Evolutionary conservation across 345 rosid genomes (phyloP).

Genomic region (Brassica napus): Da-Ae NC_063450.1:28033001-28033500

Average conservation of each 20-base stretch:
- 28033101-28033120: conserved; percentile 24
- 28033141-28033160: conserved; percentile 16
- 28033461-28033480: neutral
- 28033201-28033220: conserved; percentile 25
- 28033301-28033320: conserved; percentile 17
- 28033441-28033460: neutral
- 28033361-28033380: neutral
- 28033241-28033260: conserved; percentile 8
- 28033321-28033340: neutral
- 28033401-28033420: neutral
- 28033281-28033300: conserved; percentile 23
- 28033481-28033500: neutral
- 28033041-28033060: neutral
- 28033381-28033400: neutral
- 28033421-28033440: neutral
- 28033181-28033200: conserved; percentile 25
- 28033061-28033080: neutral
- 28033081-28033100: conserved; percentile 6
- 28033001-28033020: conserved; percentile 24
- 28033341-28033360: neutral
- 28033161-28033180: neutral
- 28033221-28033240: conserved; percentile 56
- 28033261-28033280: conserved; percentile 35
- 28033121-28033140: neutral
- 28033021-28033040: conserved; percentile 3